Evolutionary conservation across 257 asterid species (phyloP).

Genomic region (Penstemon newberryi): DNA sequence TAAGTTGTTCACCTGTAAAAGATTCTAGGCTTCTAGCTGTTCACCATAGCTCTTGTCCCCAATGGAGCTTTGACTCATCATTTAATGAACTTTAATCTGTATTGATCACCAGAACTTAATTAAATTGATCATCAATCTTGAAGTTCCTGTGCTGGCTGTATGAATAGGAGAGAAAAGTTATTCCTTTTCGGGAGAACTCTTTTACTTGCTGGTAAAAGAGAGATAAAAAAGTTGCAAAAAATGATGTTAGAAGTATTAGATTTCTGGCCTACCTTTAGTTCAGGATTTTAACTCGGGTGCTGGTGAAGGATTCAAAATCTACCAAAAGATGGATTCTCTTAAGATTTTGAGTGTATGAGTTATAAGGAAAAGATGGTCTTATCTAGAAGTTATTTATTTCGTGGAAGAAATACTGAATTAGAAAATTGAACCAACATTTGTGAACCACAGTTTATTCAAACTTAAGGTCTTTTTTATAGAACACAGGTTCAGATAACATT

Average conservation of each 20-base stretch:
- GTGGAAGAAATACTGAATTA: background rate
- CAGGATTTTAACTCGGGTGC: no score
- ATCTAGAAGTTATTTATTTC: background rate
- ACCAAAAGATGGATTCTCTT: background rate
- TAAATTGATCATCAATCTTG: no score
- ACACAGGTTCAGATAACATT: background rate
- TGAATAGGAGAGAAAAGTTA: no score
- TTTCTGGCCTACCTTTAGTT: no score
- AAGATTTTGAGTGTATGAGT: conserved; percentile 1
- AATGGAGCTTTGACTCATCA: conserved; percentile 2
- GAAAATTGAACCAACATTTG: conserved; percentile 1
- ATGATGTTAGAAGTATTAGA: no score
- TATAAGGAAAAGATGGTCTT: background rate
- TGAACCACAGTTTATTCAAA: background rate
- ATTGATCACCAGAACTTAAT: no score
- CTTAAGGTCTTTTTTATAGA: background rate
- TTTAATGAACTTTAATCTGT: background rate
- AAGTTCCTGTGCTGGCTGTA: no score
- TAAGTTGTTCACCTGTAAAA: conserved; percentile 9
- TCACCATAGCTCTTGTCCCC: background rate
- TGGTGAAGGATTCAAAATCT: background rate
- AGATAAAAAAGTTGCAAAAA: no score
- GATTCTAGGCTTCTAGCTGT: background rate
- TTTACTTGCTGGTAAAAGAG: no score
- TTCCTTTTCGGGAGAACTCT: no score